phyloP scores from a whole-genome alignment of 176 grass and related monocot species.

The Leersia perrieri region DNA sequence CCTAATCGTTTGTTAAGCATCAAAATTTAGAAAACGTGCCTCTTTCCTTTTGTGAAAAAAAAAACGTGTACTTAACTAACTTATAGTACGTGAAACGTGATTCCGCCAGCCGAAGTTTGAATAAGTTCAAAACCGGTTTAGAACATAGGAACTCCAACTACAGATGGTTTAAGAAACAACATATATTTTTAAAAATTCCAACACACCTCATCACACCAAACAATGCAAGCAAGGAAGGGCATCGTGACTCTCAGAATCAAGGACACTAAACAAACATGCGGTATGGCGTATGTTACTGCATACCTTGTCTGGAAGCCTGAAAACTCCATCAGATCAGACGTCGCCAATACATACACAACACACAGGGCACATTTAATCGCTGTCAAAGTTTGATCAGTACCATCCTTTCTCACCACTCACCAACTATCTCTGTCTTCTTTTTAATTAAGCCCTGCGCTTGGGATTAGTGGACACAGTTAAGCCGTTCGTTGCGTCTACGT shows the following conservation, averaged over 20 bases:
- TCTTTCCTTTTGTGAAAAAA: too few relatives aligned
- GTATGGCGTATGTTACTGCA: not conserved
- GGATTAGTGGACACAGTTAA: conserved; percentile 1
- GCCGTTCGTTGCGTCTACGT: not conserved
- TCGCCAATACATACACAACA: not conserved
- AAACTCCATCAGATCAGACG: not conserved
- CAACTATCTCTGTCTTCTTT: not conserved
- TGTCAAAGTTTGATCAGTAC: not conserved
- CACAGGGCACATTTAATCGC: too few relatives aligned
- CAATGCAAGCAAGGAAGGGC: too few relatives aligned
- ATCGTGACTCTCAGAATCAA: too few relatives aligned
- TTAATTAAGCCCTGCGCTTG: not conserved
- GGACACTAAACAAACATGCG: too few relatives aligned
- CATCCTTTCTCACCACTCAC: not conserved
- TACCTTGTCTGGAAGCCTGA: not conserved
- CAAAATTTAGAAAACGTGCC: not conserved
- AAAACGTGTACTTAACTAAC: not conserved
- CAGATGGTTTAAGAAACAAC: too few relatives aligned
- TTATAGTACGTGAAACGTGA: not conserved
- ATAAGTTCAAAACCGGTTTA: not conserved
- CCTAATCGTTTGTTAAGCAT: not conserved
- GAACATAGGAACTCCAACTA: not conserved
- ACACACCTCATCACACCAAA: not conserved
- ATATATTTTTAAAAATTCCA: not conserved
- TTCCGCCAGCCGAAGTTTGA: not conserved